Evolutionary conservation across 768 basidiomycete genomes (phyloP), one percentile per base, ranked within the genome.

Genomic region (Lactarius quietus): DNA sequence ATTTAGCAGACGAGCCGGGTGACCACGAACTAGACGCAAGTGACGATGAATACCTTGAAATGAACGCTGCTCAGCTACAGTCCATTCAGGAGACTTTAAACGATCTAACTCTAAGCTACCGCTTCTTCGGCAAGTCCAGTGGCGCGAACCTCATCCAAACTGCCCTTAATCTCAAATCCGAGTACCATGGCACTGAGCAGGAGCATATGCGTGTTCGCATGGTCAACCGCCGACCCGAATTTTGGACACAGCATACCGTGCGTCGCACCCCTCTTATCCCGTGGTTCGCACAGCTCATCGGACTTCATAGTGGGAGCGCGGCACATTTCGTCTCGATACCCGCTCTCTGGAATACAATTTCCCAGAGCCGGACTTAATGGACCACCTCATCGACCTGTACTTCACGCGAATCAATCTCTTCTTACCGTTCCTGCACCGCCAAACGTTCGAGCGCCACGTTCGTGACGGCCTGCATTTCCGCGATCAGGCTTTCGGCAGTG

Each of bases 231-330:
- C 78, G 83, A 31, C 73, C 75, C 6, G 81, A 85, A 63, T 83
- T 82, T 65, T 86, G 84, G 86, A 73, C 76, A 6, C 66, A 75
- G 51, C 82, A 81, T 54, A 73, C 79, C 12, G 84, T 84, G 55
- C 57, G 81, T 74, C 56, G 38, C 55, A 48, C 17, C 64, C 59
- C 59, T 57, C 53, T 18, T 14, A 31, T 41, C n/a, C 23, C 39
- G 5, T 43, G 45, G 35, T 60, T 39, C 53, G 17, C 57, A 38
- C 55, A 38, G 23, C 62, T 55, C 36, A 9, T 41, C 7, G 15
- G 23, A 6, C 43, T n/a, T 17, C 6, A 39, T 48, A 69, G 69
- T 69, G 65, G 65, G 65, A 69, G 51, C 52, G 58, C 28, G 38
- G 59, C 12, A 28, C 35, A 38, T 62, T 60, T 14, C 45, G 20